Evolutionary conservation across 225 moss, liverwort and hornwort genomes (phyloP), one percentile per base, ranked within the genome.

Genomic region (Antitrichia curtipendula): DNA sequence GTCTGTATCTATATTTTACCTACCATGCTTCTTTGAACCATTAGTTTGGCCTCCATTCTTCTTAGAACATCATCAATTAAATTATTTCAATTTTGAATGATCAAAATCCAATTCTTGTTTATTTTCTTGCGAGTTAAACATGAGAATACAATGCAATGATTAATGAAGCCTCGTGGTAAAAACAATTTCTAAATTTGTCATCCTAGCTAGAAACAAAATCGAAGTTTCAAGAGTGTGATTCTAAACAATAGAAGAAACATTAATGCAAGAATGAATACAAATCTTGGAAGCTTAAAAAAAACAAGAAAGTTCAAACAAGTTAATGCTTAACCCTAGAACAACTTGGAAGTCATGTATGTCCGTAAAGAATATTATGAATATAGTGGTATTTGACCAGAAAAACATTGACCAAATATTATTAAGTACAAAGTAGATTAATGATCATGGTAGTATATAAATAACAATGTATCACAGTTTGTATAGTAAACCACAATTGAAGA

Each of bases 21-120:
- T n/a, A n/a, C n/a, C n/a, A n/a, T n/a, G 6, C 0, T 72, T 29
- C 10, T 72, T 45, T 45, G 4, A 45, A 29, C 28, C 16, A 3
- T 71, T 45, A 28, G 6, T 6, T 43, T 72, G 2, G 28, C 10
- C 1, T 72, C 17, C 2, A 72, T 72, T 45, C 17, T 15, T 72
- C 3, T 6, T 17, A 0, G 6, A 0, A 45, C 6, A 3, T 4
- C 17, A 72, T 45, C 10, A 45, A 25, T 29, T 10, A 45, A 45
- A 45, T 45, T 6, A 72, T 45, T 10, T 45, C 71, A 43, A 71
- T 71, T 45, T 72, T 72, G 10, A 72, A 6, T 72, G 27, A 70
- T 2, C 0, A 6, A 0, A 17, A 29, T 17, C 10, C 1, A 25
- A 15, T 41, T 70, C 15, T 8, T 41, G n/a, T 25, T 10, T 3